Conservation (phyloP, 169 alveolate species). For the Cyclospora cayetanensis region DNA sequence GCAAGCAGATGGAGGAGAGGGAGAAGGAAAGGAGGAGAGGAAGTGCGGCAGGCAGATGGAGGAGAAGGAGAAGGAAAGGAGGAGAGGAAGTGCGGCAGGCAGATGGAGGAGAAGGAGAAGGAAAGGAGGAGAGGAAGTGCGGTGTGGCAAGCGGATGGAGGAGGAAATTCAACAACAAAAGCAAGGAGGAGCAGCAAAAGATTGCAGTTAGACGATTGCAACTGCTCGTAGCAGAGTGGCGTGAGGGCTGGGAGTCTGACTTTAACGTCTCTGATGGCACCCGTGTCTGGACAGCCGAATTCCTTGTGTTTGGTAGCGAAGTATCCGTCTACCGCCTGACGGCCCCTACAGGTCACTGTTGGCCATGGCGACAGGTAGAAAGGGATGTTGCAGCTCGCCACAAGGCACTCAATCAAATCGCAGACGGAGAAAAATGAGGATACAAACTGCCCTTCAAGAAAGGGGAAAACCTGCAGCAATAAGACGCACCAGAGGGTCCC, state of each 20-base stretch:
- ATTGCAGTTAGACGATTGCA: background rate
- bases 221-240: background rate
- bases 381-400: slow-evolving; percentile 72
- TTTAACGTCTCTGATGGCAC: slow-evolving; percentile 37
- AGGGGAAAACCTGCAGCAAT: slow-evolving; percentile 60
- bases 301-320: slow-evolving; percentile 48
- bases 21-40: too few species aligned
- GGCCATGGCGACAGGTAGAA: slow-evolving; percentile 71
- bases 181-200: background rate
- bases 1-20: background rate
- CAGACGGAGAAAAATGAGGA: background rate
- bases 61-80: too few species aligned
- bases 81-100: too few species aligned
- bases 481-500: background rate
- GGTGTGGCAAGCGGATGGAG: background rate
- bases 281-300: slow-evolving; percentile 74
- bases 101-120: too few species aligned
- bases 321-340: slow-evolving; percentile 70
- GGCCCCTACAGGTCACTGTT: slow-evolving; percentile 65
- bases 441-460: slow-evolving; percentile 39
- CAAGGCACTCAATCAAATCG: slow-evolving; percentile 70
- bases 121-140: too few species aligned
- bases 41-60: too few species aligned
- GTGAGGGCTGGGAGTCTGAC: background rate
- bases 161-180: background rate